phyloP scores from a whole-genome alignment of 1,284 basidiomycete genomes.

The Microbotryum violaceum region DNA sequence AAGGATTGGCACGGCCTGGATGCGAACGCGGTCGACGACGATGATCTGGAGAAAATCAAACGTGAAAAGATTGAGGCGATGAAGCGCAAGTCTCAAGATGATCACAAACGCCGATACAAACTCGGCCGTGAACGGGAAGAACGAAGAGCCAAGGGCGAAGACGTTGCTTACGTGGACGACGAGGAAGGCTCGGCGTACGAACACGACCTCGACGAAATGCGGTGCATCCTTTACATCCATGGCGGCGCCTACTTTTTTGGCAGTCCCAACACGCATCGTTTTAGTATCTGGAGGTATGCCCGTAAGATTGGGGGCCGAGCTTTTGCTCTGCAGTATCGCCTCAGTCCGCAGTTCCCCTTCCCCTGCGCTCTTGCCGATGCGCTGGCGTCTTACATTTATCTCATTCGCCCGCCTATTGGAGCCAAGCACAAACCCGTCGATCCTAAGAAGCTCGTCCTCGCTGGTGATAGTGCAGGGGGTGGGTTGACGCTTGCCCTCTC shows the following conservation, averaged over 20 bases:
- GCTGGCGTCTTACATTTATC: conserved; percentile 54
- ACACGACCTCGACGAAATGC: conserved; percentile 72
- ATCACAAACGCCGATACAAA: conserved; percentile 19
- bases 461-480: conserved; percentile 91
- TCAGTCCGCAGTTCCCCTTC: conserved; percentile 73
- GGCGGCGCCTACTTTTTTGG: conserved; percentile 46
- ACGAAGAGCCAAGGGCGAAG: neutral
- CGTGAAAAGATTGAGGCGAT: neutral
- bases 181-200: conserved; percentile 39
- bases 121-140: conserved; percentile 9
- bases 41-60: conserved; percentile 3
- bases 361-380: conserved; percentile 61
- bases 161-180: conserved; percentile 36
- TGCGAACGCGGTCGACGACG: conserved; percentile 21
- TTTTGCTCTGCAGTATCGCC: conserved; percentile 79
- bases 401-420: conserved; percentile 60
- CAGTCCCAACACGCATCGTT: conserved; percentile 46
- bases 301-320: conserved; percentile 82
- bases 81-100: conserved; percentile 1
- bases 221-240: conserved; percentile 59
- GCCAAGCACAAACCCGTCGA: conserved; percentile 69
- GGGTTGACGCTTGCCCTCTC: conserved; percentile 76
- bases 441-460: conserved; percentile 71
- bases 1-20: conserved; percentile 41
- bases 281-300: conserved; percentile 47